A percentile compares a stretch with the other conserved stretches of the same genome.
Conservation (phyloP, 306 rosid species). For the Hylodesmum podocarpum region DNA sequence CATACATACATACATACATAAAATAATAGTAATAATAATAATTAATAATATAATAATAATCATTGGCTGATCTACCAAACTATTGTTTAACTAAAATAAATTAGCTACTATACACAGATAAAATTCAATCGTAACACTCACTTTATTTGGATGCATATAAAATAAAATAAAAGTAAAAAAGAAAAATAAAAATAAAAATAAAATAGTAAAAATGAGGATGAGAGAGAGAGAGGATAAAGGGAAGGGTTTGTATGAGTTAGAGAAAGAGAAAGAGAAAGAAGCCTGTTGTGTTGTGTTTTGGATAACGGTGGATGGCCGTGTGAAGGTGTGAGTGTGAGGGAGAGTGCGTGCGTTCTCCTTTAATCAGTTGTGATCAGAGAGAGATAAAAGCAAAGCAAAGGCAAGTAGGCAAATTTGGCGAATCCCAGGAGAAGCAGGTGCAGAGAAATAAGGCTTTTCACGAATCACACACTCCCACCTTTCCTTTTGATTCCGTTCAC, state of each 20-base stretch:
- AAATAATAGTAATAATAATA: conserved; percentile 16
- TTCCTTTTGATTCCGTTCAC: conserved; percentile 51
- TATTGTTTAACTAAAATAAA: neutral
- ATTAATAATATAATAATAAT: conserved; percentile 16
- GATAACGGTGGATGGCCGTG: conserved; percentile 27
- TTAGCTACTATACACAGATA: neutral
- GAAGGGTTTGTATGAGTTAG: no score
- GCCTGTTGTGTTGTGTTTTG: conserved; percentile 30
- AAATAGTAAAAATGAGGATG: neutral
- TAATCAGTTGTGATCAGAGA: conserved; percentile 9
- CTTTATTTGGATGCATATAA: neutral
- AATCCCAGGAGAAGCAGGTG: conserved; percentile 42
- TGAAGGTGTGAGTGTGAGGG: no score
- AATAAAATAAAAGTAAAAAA: neutral
- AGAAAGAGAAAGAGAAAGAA: conserved; percentile 33
- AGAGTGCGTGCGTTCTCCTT: neutral
- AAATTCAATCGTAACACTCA: neutral
- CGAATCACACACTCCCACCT: conserved; percentile 46
- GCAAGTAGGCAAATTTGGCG: conserved; percentile 51
- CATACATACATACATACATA: no score
- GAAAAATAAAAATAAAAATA: neutral
- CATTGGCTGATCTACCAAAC: conserved; percentile 8
- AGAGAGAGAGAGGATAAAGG: neutral
- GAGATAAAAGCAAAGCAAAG: conserved; percentile 47
- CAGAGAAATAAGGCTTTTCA: conserved; percentile 30